Conservation (phyloP, 345 rosid species). For the Eucalyptus pauciflora region DNA sequence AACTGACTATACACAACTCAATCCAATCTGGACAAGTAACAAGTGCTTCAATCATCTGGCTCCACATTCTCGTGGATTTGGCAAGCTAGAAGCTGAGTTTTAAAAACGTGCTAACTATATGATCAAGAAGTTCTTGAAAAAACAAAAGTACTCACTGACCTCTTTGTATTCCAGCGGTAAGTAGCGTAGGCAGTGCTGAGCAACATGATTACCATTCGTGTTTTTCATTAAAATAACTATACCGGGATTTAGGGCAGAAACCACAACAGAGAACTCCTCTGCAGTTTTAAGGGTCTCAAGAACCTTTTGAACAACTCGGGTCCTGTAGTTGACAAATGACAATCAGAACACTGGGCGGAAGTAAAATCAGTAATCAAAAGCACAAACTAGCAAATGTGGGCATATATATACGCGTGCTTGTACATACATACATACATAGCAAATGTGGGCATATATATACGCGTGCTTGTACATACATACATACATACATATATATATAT, state of each 20-base stretch:
- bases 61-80: neutral
- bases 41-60: neutral
- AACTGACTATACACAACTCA: neutral
- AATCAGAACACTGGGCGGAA: neutral
- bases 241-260: constrained; percentile 47
- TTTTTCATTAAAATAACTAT: constrained; percentile 61
- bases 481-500: neutral
- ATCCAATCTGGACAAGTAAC: neutral
- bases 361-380: neutral
- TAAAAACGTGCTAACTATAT: neutral
- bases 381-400: neutral
- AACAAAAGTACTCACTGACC: constrained; percentile 11
- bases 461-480: too few relatives aligned
- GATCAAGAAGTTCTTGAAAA: neutral
- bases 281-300: constrained; percentile 40
- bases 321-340: constrained; percentile 18
- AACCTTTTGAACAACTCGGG: constrained; percentile 75
- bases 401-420: neutral
- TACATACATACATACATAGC: neutral
- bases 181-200: constrained; percentile 58
- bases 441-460: neutral
- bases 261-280: constrained; percentile 41
- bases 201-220: constrained; percentile 71
- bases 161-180: constrained; percentile 34
- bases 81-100: neutral